Base-by-base conservation (phyloP, 345 rosid genomes). In the Hibiscus mutabilis region DNA sequence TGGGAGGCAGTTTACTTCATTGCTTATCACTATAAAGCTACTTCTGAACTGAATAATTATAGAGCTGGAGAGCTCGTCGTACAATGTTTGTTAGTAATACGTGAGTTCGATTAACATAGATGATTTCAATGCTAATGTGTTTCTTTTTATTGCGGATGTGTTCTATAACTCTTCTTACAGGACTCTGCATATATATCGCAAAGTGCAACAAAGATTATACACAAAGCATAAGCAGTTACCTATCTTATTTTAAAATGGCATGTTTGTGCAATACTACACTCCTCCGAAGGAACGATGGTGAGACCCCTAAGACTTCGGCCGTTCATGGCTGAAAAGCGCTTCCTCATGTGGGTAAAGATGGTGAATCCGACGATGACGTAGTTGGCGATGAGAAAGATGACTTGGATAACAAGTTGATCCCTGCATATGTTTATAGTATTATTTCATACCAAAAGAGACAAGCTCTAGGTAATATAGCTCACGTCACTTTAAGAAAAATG, bases 191-290 rank as follows among this genome's bases (percentile, higher is more conserved):
- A n/a, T n/a, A n/a, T n/a, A n/a, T n/a, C n/a, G n/a, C n/a, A n/a
- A n/a, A n/a, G n/a, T n/a, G n/a, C n/a, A n/a, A n/a, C n/a, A n/a
- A n/a, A 0, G 75, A 94, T 94, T 79, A 91, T 97, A 12, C 97
- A 91, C 88, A 94, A 91, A 73, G 96, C 96, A 67, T 97, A 94
- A 47, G 76, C 89, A 0, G 85, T 94, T 40, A 88, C 95, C 5
- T 82, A 91, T 85, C 89, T 94, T 40, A 97, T 97, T 16, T 83
- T 97, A 0, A 94, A 94, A 76, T 94, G 98, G 97, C 93, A 94
- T 70, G 77, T 91, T 8, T 90, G 97, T 55, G 93, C 97, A 2
- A 90, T 97, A 21, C 73, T 94, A 35, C 97, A 85, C 14, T 77
- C 89, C 0, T 86, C 87, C 18, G 96, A 86, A 19, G 70, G 35